phyloP scores from a whole-genome alignment of 208 protist genomes.

The Trypanosoma brucei region DNA sequence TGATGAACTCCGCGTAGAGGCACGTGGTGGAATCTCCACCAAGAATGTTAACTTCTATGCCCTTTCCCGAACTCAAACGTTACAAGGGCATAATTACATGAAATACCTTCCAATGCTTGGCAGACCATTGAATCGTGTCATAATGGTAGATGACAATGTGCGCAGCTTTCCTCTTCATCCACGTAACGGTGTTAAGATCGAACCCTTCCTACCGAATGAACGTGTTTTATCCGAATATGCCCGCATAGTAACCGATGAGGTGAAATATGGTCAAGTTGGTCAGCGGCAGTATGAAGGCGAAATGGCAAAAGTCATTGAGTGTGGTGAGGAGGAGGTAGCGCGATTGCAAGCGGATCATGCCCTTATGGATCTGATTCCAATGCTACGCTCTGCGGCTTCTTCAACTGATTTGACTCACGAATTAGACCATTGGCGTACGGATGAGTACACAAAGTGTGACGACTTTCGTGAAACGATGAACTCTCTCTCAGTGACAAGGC shows the following conservation, averaged over 20 bases:
- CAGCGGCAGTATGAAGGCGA: slow-evolving; percentile 22
- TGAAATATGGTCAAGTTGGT: slow-evolving; percentile 9
- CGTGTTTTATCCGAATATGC: slow-evolving; percentile 42
- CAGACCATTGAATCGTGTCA: slow-evolving; percentile 42
- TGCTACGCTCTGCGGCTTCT: slow-evolving; percentile 51
- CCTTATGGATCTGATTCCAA: slow-evolving; percentile 67
- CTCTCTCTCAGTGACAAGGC: slow-evolving; percentile 40
- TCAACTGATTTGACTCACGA: slow-evolving; percentile 51
- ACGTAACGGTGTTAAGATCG: slow-evolving; percentile 69
- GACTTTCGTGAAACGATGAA: slow-evolving; percentile 79
- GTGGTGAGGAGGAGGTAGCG: slow-evolving; percentile 35
- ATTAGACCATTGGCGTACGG: slow-evolving; percentile 75
- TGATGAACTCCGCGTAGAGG: slow-evolving; percentile 37
- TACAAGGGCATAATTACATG: slow-evolving; percentile 74
- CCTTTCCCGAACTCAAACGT: slow-evolving; percentile 76
- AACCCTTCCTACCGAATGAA: slow-evolving; percentile 54
- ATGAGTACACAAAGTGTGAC: slow-evolving; percentile 74
- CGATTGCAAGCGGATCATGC: slow-evolving; percentile 41
- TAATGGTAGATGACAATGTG: slow-evolving; percentile 87
- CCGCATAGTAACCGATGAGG: slow-evolving; percentile 19
- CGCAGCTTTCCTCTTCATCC: slow-evolving; percentile 85
- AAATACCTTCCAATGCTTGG: slow-evolving; percentile 87
- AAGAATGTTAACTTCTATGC: slow-evolving; percentile 79
- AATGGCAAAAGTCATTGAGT: slow-evolving; percentile 24
- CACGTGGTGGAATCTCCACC: slow-evolving; percentile 27